Conservation (phyloP, 129 eudicot genomes). For the Flaveria ramosissima region DNA sequence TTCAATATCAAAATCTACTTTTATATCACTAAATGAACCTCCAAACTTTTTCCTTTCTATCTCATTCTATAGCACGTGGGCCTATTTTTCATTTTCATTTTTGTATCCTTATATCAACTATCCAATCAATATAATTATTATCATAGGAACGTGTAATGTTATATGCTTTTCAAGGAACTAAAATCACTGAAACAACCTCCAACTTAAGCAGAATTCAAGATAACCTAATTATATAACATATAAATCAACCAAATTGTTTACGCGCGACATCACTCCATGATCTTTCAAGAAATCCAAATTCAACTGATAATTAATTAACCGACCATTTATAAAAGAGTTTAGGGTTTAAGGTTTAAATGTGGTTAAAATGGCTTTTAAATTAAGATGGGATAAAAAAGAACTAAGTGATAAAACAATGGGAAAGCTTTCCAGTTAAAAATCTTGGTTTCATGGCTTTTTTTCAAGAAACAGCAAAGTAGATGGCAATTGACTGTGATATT, state of each 20-base stretch:
- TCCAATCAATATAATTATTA: slow-evolving; percentile 17
- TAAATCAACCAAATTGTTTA: not conserved
- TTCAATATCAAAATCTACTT: slow-evolving; percentile 42
- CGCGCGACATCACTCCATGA: no score
- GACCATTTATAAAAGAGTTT: not conserved
- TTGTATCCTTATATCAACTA: slow-evolving; percentile 12
- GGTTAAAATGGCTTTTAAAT: not conserved
- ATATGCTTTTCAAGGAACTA: slow-evolving; percentile 5
- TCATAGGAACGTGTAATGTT: slow-evolving; percentile 25
- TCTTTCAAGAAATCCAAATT: no score
- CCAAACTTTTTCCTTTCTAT: slow-evolving; percentile 23
- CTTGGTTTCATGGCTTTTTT: slow-evolving; percentile 37
- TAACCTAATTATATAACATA: not conserved
- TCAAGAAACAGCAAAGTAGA: slow-evolving; percentile 45
- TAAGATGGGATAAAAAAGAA: slow-evolving; percentile 28
- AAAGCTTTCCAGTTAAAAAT: slow-evolving; percentile 28
- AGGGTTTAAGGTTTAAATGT: not conserved
- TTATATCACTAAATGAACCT: slow-evolving; percentile 37
- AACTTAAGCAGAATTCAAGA: not conserved
- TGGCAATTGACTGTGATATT: slow-evolving; percentile 35
- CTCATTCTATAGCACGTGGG: slow-evolving; percentile 46
- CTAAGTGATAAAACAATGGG: slow-evolving; percentile 20
- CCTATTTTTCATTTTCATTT: slow-evolving; percentile 2
- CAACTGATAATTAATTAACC: no score
- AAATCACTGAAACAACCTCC: slow-evolving; percentile 14